Conservation (phyloP, 164 flowering plant genomes). For the Piper betle region DNA sequence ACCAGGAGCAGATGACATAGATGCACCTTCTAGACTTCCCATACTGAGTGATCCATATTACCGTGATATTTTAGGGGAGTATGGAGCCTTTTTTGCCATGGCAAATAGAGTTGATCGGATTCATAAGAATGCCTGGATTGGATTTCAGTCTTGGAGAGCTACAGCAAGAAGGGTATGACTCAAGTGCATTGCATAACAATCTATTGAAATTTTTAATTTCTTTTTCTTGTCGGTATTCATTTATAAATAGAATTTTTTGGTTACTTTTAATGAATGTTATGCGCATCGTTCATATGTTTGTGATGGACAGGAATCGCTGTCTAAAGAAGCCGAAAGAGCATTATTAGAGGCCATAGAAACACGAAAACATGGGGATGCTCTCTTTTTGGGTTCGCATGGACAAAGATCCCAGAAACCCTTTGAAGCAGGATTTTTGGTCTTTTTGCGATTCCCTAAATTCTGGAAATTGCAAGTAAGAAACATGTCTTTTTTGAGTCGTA, state of each 20-base stretch:
- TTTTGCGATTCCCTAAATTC: conserved; percentile 96
- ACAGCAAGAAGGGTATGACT: conserved; percentile 62
- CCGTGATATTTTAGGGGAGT: conserved; percentile 69
- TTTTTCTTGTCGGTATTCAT: not conserved
- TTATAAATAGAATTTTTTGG: not conserved
- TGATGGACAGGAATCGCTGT: conserved; percentile 50
- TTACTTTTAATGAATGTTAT: not conserved
- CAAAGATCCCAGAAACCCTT: conserved; percentile 58
- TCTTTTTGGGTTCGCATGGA: conserved; percentile 94
- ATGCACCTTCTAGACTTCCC: conserved; percentile 83
- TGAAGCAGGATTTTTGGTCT: conserved; percentile 73
- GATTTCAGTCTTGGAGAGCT: conserved; percentile 93
- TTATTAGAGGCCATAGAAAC: conserved; percentile 50
- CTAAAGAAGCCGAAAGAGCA: conserved; percentile 54
- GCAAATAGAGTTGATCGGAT: conserved; percentile 79
- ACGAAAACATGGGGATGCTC: conserved; percentile 65
- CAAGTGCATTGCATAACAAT: not conserved
- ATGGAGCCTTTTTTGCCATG: conserved; percentile 84
- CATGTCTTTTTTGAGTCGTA: not conserved
- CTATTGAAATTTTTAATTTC: too few relatives aligned
- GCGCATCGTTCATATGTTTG: not conserved
- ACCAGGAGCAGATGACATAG: conserved; percentile 73
- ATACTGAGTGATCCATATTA: conserved; percentile 65
- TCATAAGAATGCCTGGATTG: conserved; percentile 98
- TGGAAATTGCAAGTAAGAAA: conserved; percentile 78